Percentiles rank a stretch among this genome's conserved stretches.
phyloP scores from a whole-genome alignment of 192 early-diverging fungal genomes.

The Umbelopsis vinacea region DNA sequence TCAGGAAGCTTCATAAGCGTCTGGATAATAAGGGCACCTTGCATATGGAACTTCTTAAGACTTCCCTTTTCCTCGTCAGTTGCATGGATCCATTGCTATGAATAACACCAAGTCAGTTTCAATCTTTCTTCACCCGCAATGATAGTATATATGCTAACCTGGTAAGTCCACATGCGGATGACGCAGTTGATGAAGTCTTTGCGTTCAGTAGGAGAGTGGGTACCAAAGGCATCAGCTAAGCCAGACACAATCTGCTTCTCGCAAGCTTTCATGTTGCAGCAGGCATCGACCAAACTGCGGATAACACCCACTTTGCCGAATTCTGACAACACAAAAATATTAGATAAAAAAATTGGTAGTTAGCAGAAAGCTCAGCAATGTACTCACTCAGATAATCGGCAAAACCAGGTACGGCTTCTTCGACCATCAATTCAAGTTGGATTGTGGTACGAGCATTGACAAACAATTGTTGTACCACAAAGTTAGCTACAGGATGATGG shows the following conservation, averaged over 20 bases:
- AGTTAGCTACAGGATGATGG: slow-evolving; percentile 75
- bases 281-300: slow-evolving; percentile 69
- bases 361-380: neutral
- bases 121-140: neutral
- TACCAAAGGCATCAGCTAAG: slow-evolving; percentile 58
- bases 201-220: slow-evolving; percentile 44
- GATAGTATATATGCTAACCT: slow-evolving; percentile 28
- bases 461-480: slow-evolving; percentile 83
- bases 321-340: slow-evolving; percentile 25
- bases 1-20: slow-evolving; percentile 62
- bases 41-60: slow-evolving; percentile 57
- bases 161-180: slow-evolving; percentile 61
- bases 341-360: neutral
- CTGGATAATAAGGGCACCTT: slow-evolving; percentile 74
- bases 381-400: slow-evolving; percentile 63
- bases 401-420: slow-evolving; percentile 60
- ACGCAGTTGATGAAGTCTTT: slow-evolving; percentile 64
- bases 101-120: neutral
- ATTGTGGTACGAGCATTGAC: slow-evolving; percentile 58
- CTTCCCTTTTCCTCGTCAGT: slow-evolving; percentile 45
- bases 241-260: slow-evolving; percentile 66
- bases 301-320: slow-evolving; percentile 72
- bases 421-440: slow-evolving; percentile 69
- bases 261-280: slow-evolving; percentile 56
- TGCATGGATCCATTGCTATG: slow-evolving; percentile 33